Base-by-base conservation (phyloP, 2,329 filamentous ascomycete species). In the Trichoderma arundinaceum region DNA sequence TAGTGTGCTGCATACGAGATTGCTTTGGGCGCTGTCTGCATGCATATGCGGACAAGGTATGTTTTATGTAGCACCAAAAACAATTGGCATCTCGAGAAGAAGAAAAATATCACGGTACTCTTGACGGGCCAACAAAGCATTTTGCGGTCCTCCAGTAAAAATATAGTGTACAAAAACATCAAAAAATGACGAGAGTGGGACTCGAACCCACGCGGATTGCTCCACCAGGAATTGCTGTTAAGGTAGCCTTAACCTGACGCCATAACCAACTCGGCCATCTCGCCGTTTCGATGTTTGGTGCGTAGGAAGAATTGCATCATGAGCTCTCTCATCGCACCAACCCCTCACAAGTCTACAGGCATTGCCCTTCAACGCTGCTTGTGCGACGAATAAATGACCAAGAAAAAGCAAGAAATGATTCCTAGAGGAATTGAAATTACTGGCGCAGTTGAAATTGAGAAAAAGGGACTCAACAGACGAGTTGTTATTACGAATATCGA, bases 211-310 rank as follows among this genome's bases (percentile, higher is more conserved):
- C 66, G 66, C 63, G 66, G 66, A 67, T 67, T 67, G 66, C 66
- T 67, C 66, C 66, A 67, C 66, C 66, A 67, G 66, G 66, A 65
- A 67, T 67, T 65, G 57, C 65, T 65, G 62, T 67, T 67, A 67
- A 67, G 66, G 66, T 67, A 61, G 52, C 65, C 65, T 66, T 66
- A 66, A 66, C 65, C 65, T 66, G 65, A 61, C 65, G 65, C 65
- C 65, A 66, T 66, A 66, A 66, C 65, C 66, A 65, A 64, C 66
- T 67, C 66, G 66, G 62, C 62, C 66, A 67, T 67, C 66, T 67
- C 62, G 52, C 66, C 66, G 46, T 63, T 63, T 53, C 9, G 41
- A 58, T 53, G 4, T 7, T 19, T 10, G 10, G 1, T 4, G 1
- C 13, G 3, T 3, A 7, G 39, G 8, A 15, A 39, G 15, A 32